These are phyloP conservation scores for Metarhizium anisopliae DNA, from an alignment of 2,329 filamentous ascomycete genomes.

Conservation along the genomic window DNA sequence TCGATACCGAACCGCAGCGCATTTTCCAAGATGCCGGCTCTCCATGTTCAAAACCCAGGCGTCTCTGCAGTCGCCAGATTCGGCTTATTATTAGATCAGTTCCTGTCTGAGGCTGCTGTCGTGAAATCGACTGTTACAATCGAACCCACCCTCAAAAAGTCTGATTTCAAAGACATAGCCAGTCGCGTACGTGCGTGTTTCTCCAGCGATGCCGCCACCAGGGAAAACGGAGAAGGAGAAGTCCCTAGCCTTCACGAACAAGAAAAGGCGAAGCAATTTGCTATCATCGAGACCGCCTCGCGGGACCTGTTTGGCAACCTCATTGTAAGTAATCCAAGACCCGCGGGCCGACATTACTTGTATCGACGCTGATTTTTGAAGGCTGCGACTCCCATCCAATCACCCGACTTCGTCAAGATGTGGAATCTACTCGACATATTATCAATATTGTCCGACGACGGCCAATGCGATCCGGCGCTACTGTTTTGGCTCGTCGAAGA, in stretches of 20 bases:
- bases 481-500: conserved; percentile 91
- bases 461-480: conserved; percentile 67
- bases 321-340: conserved; percentile 49
- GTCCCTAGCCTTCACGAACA: conserved; percentile 30
- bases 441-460: conserved; percentile 77
- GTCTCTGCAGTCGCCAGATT: conserved; percentile 46
- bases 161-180: conserved; percentile 48
- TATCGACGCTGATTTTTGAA: conserved; percentile 24
- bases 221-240: conserved; percentile 17
- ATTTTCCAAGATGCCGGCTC: conserved; percentile 39
- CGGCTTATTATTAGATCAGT: conserved; percentile 41
- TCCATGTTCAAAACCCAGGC: conserved; percentile 35
- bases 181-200: conserved; percentile 31
- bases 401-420: conserved; percentile 69
- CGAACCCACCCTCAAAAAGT: conserved; percentile 67
- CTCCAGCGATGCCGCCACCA: conserved; percentile 16
- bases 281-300: conserved; percentile 74
- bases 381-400: conserved; percentile 67
- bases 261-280: conserved; percentile 44
- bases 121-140: conserved; percentile 52
- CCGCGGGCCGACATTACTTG: background rate
- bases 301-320: conserved; percentile 71
- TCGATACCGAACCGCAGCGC: background rate
- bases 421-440: conserved; percentile 94
- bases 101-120: conserved; percentile 49